Evolutionary conservation across 2,329 filamentous ascomycete genomes (phyloP), one percentile per base, ranked within the genome.

Genomic region (Magnaporthiopsis rhizophila): DNA sequence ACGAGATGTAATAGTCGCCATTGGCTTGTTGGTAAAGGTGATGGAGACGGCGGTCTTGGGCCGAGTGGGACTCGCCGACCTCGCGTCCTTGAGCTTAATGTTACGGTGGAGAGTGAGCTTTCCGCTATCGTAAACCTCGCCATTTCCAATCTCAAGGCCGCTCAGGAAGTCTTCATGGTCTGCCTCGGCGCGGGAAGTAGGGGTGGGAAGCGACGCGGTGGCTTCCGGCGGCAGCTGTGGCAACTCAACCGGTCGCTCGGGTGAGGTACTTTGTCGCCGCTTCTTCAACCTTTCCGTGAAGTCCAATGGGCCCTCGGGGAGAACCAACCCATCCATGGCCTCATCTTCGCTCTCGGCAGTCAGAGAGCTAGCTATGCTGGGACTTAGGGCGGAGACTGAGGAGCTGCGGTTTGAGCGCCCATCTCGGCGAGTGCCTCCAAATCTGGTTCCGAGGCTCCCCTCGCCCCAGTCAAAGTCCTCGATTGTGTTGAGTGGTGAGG

Each of bases 401-500:
- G 92, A 97, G 78, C 91, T 95, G 71, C 91, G 87, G 71, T 88
- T 87, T 61, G 91, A 93, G 57, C 86, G 86, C n/a, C 83, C 84
- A 71, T 94, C 91, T 70, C 91, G 87, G 68, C 87, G 85, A 18
- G 92, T 97, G 59, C 94, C 94, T 56, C 90, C 93, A 76, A 93
- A 94, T 65, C 94, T 86, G 59, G 94, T 96, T 56, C 94, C 92
- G 65, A 97, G 81, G 74, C 93, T 97, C 64, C 92, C 93, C 76
- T 98, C 95, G 63, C 90, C 91, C 90, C 94, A 96, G 72, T 97
- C 93, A 69, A 96, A 87, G 67, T 97, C 93, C 63, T 96, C 91
- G 66, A 80, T 75, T 62, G 79, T 78, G 67, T 82, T 83, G 36
- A 80, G 75, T 18, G 82, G 81, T 5, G 88, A 85, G 3, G 86